Evolutionary conservation across 2,329 filamentous ascomycete genomes (phyloP), one percentile per base, ranked within the genome.

Genomic region (Hymenotorrendiella dingleyae): DNA sequence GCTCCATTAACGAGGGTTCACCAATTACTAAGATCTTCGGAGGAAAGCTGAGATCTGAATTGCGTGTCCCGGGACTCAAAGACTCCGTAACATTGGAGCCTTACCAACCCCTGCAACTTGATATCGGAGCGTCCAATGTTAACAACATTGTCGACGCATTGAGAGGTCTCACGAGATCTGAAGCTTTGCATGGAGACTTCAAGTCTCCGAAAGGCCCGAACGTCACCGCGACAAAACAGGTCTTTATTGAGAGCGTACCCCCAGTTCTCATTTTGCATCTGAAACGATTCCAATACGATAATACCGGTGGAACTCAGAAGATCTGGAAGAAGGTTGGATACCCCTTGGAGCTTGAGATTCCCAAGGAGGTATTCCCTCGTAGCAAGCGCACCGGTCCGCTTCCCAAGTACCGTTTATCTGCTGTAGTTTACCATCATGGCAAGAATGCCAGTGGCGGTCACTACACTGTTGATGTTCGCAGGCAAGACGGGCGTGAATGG

Each of bases 311-410:
- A 19, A 94, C 89, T 0, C 84, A 95, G 58, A 98, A 98, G 72
- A 94, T 97, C 51, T 96, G 91, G 87, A 98, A 97, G 71, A 94
- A 91, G 69, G 75, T 98, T 45, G 91, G 89, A 16, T 98, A 98
- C 59, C 93, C 93, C 0, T 71, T 98, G 21, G 90, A 97, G 58
- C 73, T 98, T 38, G 91, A 97, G 62, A 88, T 98, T 49, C 93
- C 93, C 0, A 84, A 83, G 44, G 91, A 97, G 60, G 84, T 88
- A 8, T 84, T 98, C 58, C 84, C 89, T 9, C 80, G 83, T 22
- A 78, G 84, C 57, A 84, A 82, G 62, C 79, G 80, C 53, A 73
- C 74, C 33, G 81, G 82, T 32, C 78, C 80, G 2, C 71, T 86
- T 46, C 89, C 90, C 4, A 86, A 82, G 60, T 98, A 97, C 65